Percentiles rank a stretch among this genome's conserved stretches.
phyloP scores from a whole-genome alignment of 2,329 filamentous ascomycete species.

The Diaporthe sp. region DNA sequence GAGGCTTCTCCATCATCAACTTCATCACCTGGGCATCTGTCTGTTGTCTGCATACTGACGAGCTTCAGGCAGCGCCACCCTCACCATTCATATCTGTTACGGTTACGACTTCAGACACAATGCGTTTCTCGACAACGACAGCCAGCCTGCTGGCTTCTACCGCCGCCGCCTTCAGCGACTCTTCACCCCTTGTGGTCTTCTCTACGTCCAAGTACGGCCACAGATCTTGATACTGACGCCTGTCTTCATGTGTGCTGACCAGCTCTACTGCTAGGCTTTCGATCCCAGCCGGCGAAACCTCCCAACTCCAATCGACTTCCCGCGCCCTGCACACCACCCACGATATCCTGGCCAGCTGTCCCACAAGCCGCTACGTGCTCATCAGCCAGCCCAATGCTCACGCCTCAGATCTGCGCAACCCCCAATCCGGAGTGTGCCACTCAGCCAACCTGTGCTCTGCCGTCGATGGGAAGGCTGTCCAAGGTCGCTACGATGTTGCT shows the following conservation, averaged over 20 bases:
- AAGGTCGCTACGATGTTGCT: conserved; percentile 61
- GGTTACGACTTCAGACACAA: conserved; percentile 50
- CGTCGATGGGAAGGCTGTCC: conserved; percentile 48
- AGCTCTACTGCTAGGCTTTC: conserved; percentile 46
- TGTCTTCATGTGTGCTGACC: conserved; percentile 36
- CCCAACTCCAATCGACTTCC: conserved; percentile 63
- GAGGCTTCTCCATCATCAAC: conserved; percentile 34
- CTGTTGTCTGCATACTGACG: not conserved
- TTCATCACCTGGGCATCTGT: conserved; percentile 18
- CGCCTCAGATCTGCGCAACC: conserved; percentile 73
- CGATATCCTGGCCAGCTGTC: conserved; percentile 73
- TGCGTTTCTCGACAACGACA: conserved; percentile 67
- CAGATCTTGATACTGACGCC: not conserved
- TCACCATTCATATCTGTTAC: not conserved
- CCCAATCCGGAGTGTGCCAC: conserved; percentile 60
- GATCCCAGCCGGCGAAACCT: conserved; percentile 46
- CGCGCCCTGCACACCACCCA: conserved; percentile 58
- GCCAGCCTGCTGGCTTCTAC: conserved; percentile 67
- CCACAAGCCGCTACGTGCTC: conserved; percentile 81
- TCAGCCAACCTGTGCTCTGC: conserved; percentile 65
- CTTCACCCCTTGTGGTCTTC: conserved; percentile 89
- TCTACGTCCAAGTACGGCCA: conserved; percentile 82
- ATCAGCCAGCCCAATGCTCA: conserved; percentile 82
- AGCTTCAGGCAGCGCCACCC: not conserved
- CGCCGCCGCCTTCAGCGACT: conserved; percentile 82